A percentile compares a stretch with the other conserved stretches of the same genome.
phyloP scores from a whole-genome alignment of 768 basidiomycete species.

The Kondoa malvinella region DNA sequence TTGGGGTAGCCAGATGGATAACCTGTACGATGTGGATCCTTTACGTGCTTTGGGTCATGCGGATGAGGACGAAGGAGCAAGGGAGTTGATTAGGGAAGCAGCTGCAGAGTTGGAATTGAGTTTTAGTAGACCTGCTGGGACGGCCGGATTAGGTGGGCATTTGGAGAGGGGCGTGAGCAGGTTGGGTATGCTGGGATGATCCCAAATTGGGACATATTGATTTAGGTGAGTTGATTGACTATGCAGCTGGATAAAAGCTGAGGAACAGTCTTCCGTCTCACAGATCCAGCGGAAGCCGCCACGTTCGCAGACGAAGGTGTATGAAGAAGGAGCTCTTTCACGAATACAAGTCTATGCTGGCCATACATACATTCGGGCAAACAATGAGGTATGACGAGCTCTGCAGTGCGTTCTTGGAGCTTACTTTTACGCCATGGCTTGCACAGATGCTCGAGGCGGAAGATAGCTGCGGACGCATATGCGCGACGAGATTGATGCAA shows the following conservation, averaged over 20 bases:
- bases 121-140: neutral
- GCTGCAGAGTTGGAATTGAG: conserved; percentile 3
- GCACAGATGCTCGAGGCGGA: too few species aligned
- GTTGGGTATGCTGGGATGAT: neutral
- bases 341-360: too few species aligned
- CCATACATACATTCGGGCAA: too few species aligned
- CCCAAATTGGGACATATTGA: neutral
- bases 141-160: neutral
- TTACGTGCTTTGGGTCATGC: neutral
- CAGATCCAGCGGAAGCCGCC: too few species aligned
- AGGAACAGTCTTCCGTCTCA: too few species aligned
- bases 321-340: too few species aligned
- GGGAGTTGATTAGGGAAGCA: neutral
- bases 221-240: neutral
- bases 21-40: neutral
- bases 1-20: neutral
- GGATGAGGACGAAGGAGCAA: neutral
- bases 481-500: too few species aligned
- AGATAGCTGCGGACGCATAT: too few species aligned
- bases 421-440: too few species aligned
- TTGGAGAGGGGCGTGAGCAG: neutral
- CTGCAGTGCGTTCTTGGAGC: too few species aligned
- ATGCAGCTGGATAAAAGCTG: neutral
- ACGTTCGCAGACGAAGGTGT: too few species aligned
- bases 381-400: too few species aligned